These are phyloP conservation scores for Populus hybrid DNA, from an alignment of 441 rosid genomes.

Conservation along the genomic window DNA sequence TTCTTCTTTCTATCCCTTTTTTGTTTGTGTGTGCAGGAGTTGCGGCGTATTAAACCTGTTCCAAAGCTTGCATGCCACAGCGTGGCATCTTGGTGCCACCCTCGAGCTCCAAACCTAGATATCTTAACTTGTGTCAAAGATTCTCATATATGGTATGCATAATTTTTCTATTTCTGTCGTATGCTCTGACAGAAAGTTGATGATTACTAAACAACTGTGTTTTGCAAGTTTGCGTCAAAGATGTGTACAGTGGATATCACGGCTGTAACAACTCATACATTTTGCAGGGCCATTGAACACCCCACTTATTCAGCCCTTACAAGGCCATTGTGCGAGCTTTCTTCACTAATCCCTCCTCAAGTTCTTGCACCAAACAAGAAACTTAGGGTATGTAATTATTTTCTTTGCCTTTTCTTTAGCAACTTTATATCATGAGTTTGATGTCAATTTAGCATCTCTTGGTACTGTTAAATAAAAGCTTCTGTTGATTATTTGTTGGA, in stretches of 20 bases:
- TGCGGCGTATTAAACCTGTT: conserved; percentile 95
- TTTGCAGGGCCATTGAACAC: conserved; percentile 94
- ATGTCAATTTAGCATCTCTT: conserved; percentile 2
- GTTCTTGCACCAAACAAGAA: conserved; percentile 84
- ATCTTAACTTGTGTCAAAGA: conserved; percentile 95
- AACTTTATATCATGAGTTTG: not conserved
- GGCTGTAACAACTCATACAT: conserved; percentile 2
- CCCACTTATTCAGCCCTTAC: conserved; percentile 98
- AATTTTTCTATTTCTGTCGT: not conserved
- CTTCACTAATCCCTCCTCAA: conserved; percentile 90
- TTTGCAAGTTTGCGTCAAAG: not conserved
- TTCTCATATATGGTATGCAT: conserved; percentile 88
- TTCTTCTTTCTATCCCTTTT: conserved; percentile 2
- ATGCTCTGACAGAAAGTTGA: not conserved
- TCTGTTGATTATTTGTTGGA: not conserved
- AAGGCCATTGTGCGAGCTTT: conserved; percentile 96
- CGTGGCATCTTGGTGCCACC: conserved; percentile 99
- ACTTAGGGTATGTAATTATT: conserved; percentile 67
- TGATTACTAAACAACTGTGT: not conserved
- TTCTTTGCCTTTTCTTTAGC: not conserved
- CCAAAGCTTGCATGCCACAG: conserved; percentile 95
- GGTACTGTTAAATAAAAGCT: not conserved
- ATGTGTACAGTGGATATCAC: not conserved
- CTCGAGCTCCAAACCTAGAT: conserved; percentile 99
- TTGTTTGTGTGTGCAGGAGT: conserved; percentile 48